Conservation (phyloP, 2,329 filamentous ascomycete species). For the Epichloe coenophiala region DNA sequence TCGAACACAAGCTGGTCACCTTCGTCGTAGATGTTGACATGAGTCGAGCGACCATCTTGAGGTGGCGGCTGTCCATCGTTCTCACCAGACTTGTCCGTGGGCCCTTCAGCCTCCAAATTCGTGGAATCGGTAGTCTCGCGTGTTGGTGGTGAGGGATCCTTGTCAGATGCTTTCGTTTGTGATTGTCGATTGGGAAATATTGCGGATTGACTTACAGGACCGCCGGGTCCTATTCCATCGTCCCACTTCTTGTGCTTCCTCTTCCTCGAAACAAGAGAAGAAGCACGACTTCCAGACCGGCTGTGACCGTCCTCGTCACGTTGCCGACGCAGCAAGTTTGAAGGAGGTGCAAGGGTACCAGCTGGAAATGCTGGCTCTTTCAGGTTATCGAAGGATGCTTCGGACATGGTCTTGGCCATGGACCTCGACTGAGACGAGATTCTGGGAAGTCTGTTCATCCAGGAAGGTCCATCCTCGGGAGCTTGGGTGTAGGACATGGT, state of each 20-base stretch:
- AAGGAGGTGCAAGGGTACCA: conserved; percentile 59
- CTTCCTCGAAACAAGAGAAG: conserved; percentile 45
- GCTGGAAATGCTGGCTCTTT: conserved; percentile 48
- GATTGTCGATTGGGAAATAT: conserved; percentile 54
- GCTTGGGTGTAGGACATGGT: conserved; percentile 93
- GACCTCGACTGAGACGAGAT: conserved; percentile 59
- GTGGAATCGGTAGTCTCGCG: conserved; percentile 22
- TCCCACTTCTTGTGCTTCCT: conserved; percentile 57
- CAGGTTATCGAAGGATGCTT: conserved; percentile 55
- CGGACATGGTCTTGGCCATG: conserved; percentile 72
- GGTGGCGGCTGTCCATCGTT: conserved; percentile 11
- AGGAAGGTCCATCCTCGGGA: conserved; percentile 75
- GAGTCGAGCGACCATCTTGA: conserved; percentile 7
- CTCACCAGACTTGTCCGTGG: conserved; percentile 17
- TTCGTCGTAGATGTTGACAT: conserved; percentile 65
- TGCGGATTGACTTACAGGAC: conserved; percentile 79
- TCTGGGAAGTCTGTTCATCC: conserved; percentile 86
- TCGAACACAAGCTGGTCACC: conserved; percentile 70
- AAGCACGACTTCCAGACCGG: conserved; percentile 41
- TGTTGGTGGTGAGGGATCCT: conserved; percentile 15
- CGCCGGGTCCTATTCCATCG: conserved; percentile 62
- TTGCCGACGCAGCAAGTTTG: conserved; percentile 69
- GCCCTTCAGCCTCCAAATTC: conserved; percentile 18
- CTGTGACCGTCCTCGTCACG: conserved; percentile 57
- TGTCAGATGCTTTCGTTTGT: conserved; percentile 14